These are phyloP conservation scores for Calocybe cyanea DNA, from an alignment of 768 basidiomycete species.

Conservation along the genomic window DNA sequence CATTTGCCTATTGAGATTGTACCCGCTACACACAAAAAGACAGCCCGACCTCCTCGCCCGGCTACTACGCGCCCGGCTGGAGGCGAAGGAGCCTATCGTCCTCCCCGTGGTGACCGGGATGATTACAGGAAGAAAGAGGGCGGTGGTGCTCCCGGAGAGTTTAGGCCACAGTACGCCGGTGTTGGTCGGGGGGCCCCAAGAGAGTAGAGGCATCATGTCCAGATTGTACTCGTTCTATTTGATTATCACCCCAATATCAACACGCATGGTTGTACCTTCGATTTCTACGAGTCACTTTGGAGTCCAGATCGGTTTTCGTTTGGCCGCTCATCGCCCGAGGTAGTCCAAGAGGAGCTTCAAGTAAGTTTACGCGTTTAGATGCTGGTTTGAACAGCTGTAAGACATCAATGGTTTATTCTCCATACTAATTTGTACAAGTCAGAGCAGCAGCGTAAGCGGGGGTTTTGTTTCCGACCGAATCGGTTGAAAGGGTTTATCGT, in stretches of 20 bases:
- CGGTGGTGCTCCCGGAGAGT: conserved; percentile 82
- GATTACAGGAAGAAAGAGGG: conserved; percentile 89
- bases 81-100: conserved; percentile 80
- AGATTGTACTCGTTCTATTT: conserved; percentile 17
- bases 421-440: no score
- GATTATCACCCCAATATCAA: conserved; percentile 23
- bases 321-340: no score
- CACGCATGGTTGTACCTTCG: conserved; percentile 7
- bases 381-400: no score
- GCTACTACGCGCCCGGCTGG: conserved; percentile 68
- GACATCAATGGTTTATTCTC: no score
- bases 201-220: conserved; percentile 37
- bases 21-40: conserved; percentile 96
- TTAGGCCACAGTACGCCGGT: conserved; percentile 83
- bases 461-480: no score
- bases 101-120: conserved; percentile 85
- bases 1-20: conserved; percentile 96
- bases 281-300: no score
- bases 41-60: conserved; percentile 81
- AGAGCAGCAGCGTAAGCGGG: no score
- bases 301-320: no score
- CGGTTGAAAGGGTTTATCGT: no score
- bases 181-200: conserved; percentile 86
- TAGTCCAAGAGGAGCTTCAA: no score
- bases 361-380: no score